These are phyloP conservation scores for Pichia exigua DNA, from an alignment of 805 yeast species.

Conservation along the genomic window DNA sequence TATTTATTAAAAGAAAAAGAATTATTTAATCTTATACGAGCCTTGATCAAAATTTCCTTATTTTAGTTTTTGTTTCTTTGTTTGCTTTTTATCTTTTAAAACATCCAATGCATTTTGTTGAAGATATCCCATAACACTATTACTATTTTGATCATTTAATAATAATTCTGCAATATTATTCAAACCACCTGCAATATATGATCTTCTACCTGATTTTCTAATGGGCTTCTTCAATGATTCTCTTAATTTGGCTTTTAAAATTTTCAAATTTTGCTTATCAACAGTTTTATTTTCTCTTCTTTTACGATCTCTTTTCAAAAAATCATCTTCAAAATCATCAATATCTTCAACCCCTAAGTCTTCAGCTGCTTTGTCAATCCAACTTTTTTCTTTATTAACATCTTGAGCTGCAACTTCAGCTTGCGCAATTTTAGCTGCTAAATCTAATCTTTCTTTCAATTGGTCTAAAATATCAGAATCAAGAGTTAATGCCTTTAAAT, in stretches of 20 bases:
- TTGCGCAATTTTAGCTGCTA: conserved; percentile 74
- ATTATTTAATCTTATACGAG: not conserved
- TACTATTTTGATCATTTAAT: conserved; percentile 45
- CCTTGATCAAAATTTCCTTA: not conserved
- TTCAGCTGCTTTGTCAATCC: conserved; percentile 88
- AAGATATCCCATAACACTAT: conserved; percentile 70
- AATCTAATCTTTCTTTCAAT: conserved; percentile 54
- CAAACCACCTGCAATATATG: conserved; percentile 74
- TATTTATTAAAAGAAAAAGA: not conserved
- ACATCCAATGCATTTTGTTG: conserved; percentile 62
- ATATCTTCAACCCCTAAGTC: conserved; percentile 78
- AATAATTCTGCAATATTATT: conserved; percentile 72
- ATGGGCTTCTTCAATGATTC: conserved; percentile 45
- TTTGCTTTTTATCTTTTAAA: conserved; percentile 30
- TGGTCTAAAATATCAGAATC: conserved; percentile 69
- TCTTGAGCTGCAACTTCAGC: conserved; percentile 48
- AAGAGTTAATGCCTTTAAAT: conserved; percentile 63
- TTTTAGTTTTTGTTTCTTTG: conserved; percentile 5
- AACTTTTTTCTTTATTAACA: conserved; percentile 58
- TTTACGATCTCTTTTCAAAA: conserved; percentile 53
- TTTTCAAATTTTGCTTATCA: conserved; percentile 40
- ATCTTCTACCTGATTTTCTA: conserved; percentile 56
- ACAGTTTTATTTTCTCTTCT: conserved; percentile 47
- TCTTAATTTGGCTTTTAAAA: conserved; percentile 44
- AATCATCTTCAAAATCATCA: conserved; percentile 61